phyloP scores from a whole-genome alignment of 768 basidiomycete genomes.

The Cubamyces lactineus region DNA sequence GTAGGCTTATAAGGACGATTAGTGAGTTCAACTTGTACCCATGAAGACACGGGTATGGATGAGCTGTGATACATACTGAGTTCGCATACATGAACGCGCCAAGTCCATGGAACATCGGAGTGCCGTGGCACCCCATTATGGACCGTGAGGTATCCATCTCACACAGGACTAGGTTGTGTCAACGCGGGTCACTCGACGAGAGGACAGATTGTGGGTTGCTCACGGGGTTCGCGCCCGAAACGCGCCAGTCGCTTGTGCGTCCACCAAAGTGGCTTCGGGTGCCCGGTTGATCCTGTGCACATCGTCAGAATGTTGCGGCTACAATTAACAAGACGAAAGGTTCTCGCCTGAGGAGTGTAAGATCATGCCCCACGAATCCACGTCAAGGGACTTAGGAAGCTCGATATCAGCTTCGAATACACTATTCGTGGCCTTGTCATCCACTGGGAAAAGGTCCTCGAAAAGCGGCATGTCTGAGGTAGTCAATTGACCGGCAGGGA shows the following conservation, averaged over 20 bases:
- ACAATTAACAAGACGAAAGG: not conserved
- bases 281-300: conserved; percentile 25
- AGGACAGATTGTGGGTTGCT: not conserved
- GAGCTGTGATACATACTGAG: not conserved
- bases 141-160: conserved; percentile 9
- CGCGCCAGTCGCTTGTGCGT: conserved; percentile 1
- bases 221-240: conserved; percentile 7
- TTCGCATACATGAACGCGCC: conserved; percentile 13
- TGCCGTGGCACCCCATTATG: conserved; percentile 20
- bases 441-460: conserved; percentile 13
- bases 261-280: conserved; percentile 24
- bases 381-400: conserved; percentile 2
- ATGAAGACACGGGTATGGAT: too few species aligned
- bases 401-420: conserved; percentile 1
- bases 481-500: conserved; percentile 2
- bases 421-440: not conserved
- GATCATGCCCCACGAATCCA: conserved; percentile 1
- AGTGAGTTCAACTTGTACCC: not conserved
- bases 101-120: conserved; percentile 23
- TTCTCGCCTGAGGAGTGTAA: conserved; percentile 22
- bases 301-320: not conserved
- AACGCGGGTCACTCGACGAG: not conserved
- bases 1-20: not conserved
- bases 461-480: conserved; percentile 5
- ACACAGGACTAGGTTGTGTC: not conserved